Evolutionary conservation across 108 stramenopile genomes (phyloP).

Genomic region (Skeletonema costatum): DNA sequence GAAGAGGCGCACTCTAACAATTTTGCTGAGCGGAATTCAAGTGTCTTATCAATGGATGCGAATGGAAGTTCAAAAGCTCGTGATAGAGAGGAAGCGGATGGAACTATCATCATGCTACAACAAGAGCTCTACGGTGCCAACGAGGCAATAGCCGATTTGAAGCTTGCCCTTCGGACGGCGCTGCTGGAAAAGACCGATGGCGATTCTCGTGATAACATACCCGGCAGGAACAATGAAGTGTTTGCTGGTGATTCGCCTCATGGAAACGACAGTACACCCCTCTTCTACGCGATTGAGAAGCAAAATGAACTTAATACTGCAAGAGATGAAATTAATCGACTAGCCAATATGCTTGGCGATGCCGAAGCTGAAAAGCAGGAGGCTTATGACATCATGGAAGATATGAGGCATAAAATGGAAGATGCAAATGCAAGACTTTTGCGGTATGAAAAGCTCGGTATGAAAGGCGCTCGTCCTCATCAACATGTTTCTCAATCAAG

Average conservation of each 20-base stretch:
- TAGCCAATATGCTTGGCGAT: slow-evolving; percentile 79
- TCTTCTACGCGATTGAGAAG: slow-evolving; percentile 90
- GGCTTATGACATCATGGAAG: slow-evolving; percentile 74
- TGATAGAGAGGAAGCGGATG: slow-evolving; percentile 56
- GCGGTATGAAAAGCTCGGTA: slow-evolving; percentile 67
- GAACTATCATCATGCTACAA: slow-evolving; percentile 80
- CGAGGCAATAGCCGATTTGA: slow-evolving; percentile 77
- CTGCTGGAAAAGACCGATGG: slow-evolving; percentile 44
- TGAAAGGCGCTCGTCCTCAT: slow-evolving; percentile 30
- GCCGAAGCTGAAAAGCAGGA: slow-evolving; percentile 74
- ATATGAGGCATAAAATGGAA: slow-evolving; percentile 71
- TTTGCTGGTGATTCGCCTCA: slow-evolving; percentile 9
- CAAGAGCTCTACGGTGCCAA: slow-evolving; percentile 80
- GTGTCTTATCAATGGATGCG: slow-evolving; percentile 1
- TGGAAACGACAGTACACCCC: slow-evolving; percentile 58
- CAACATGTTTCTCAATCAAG: slow-evolving; percentile 1
- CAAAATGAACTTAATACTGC: slow-evolving; percentile 88
- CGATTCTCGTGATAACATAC: neutral
- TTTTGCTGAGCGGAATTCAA: slow-evolving; percentile 2
- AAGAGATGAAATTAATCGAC: slow-evolving; percentile 79
- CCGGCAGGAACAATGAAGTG: neutral
- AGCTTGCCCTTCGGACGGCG: slow-evolving; percentile 71
- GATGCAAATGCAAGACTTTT: slow-evolving; percentile 65
- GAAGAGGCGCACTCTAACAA: slow-evolving; percentile 17
- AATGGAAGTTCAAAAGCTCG: neutral